Evolutionary conservation across 1,139 yeast genomes (phyloP).

Genomic region (Protomyces pachydermus): DNA sequence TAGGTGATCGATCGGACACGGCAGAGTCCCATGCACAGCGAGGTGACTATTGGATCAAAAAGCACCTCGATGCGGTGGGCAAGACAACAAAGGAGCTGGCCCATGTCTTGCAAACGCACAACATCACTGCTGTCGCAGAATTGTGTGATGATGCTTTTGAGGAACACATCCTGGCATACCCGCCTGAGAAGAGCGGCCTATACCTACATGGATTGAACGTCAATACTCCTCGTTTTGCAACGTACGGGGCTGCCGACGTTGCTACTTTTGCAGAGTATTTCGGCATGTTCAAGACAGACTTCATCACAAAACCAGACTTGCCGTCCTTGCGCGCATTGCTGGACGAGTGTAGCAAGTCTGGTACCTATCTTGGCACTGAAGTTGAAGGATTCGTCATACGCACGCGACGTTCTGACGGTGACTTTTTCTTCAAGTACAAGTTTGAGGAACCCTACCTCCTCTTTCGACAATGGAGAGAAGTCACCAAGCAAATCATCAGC

Average conservation of each 20-base stretch:
- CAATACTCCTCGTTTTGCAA: constrained; percentile 59
- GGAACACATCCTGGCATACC: constrained; percentile 83
- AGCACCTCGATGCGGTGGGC: constrained; percentile 48
- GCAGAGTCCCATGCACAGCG: constrained; percentile 35
- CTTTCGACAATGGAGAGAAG: constrained; percentile 87
- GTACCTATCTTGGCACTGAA: constrained; percentile 65
- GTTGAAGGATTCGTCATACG: constrained; percentile 93
- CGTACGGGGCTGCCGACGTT: constrained; percentile 61
- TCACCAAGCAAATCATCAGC: constrained; percentile 58
- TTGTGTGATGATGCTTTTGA: constrained; percentile 89
- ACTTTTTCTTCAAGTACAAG: constrained; percentile 81
- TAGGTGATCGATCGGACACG: constrained; percentile 58
- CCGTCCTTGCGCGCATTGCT: constrained; percentile 50
- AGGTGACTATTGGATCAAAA: constrained; percentile 57
- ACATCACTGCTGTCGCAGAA: constrained; percentile 85
- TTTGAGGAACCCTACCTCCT: constrained; percentile 91
- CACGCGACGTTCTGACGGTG: constrained; percentile 41
- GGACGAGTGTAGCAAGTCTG: constrained; percentile 57
- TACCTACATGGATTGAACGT: constrained; percentile 83
- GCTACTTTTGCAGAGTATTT: constrained; percentile 56
- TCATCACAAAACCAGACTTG: constrained; percentile 43
- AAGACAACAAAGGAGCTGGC: constrained; percentile 53
- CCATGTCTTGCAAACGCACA: constrained; percentile 46
- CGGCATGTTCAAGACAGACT: constrained; percentile 55
- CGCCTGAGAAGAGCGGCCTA: constrained; percentile 63